Evolutionary conservation across 2,329 filamentous ascomycete genomes (phyloP).

Genomic region (Dothistroma septosporum): DNA sequence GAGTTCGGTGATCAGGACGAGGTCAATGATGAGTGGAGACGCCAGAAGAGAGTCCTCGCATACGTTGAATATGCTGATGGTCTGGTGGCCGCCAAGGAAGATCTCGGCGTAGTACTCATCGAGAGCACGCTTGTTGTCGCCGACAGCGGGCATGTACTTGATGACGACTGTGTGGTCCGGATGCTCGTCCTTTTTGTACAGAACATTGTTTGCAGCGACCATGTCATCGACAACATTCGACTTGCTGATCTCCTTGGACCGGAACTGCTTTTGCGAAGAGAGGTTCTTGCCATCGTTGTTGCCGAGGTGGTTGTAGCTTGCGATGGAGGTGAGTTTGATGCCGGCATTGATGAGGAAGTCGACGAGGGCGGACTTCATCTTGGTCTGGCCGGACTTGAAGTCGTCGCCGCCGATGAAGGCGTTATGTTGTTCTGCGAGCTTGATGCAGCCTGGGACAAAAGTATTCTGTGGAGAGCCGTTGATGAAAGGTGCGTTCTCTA

Average conservation of each 20-base stretch:
- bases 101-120: constrained; percentile 99
- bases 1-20: constrained; percentile 89
- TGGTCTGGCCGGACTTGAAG: constrained; percentile 99
- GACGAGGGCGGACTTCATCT: constrained; percentile 99
- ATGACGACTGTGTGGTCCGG: constrained; percentile 98
- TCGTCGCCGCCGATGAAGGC: constrained; percentile 96
- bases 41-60: constrained; percentile 97
- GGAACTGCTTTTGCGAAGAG: constrained; percentile 96
- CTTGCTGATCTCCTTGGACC: constrained; percentile 99
- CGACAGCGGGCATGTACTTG: constrained; percentile 99
- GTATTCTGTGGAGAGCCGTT: constrained; percentile 99
- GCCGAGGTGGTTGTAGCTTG: constrained; percentile 97
- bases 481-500: constrained; percentile 90
- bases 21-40: constrained; percentile 93
- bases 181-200: constrained; percentile 90
- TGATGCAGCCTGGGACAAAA: constrained; percentile 87
- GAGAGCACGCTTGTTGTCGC: constrained; percentile 96
- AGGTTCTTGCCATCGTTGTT: constrained; percentile 99
- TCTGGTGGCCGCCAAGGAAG: constrained; percentile 97
- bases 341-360: constrained; percentile 98
- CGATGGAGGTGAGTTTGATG: constrained; percentile 97
- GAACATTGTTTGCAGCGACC: constrained; percentile 88
- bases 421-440: constrained; percentile 79
- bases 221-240: constrained; percentile 99
- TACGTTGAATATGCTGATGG: constrained; percentile 96